Percentiles rank a stretch among this genome's conserved stretches.
Evolutionary conservation across 352 stramenopile species (phyloP).

Genomic region (Phytophthora megakarya): DNA sequence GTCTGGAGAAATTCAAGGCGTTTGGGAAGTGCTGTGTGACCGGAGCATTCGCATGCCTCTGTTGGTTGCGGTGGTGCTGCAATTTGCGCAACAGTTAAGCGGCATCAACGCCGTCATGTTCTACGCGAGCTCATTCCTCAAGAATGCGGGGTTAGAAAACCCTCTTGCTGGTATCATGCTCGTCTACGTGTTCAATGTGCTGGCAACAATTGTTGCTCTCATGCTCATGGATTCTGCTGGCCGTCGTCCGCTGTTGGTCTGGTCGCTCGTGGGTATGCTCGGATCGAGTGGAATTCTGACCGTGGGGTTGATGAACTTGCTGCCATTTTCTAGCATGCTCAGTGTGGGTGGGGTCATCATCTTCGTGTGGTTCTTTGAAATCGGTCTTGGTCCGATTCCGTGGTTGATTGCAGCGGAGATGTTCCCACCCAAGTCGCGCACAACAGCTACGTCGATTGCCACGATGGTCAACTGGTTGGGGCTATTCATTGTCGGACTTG

Average conservation of each 20-base stretch:
- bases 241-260: conserved; percentile 64
- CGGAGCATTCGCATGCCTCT: conserved; percentile 56
- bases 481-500: conserved; percentile 93
- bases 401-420: conserved; percentile 97
- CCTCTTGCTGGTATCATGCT: conserved; percentile 63
- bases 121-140: conserved; percentile 77
- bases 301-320: conserved; percentile 52
- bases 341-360: conserved; percentile 68
- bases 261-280: conserved; percentile 69
- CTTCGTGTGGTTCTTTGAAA: conserved; percentile 80
- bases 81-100: conserved; percentile 71
- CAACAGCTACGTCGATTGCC: conserved; percentile 87
- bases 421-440: conserved; percentile 93
- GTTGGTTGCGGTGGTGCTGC: conserved; percentile 65
- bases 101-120: conserved; percentile 86
- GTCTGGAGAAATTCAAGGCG: conserved; percentile 48
- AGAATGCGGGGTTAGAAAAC: conserved; percentile 63
- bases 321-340: conserved; percentile 55
- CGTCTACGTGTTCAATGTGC: conserved; percentile 70
- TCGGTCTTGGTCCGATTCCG: conserved; percentile 90
- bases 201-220: conserved; percentile 69
- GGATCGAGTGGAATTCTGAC: conserved; percentile 64
- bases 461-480: conserved; percentile 96
- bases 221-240: conserved; percentile 77
- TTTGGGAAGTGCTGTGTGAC: conserved; percentile 60